A percentile compares a stretch with the other conserved stretches of the same genome.
Evolutionary conservation across 208 protist species (phyloP).

Genomic region (Trichomonas tenax): DNA sequence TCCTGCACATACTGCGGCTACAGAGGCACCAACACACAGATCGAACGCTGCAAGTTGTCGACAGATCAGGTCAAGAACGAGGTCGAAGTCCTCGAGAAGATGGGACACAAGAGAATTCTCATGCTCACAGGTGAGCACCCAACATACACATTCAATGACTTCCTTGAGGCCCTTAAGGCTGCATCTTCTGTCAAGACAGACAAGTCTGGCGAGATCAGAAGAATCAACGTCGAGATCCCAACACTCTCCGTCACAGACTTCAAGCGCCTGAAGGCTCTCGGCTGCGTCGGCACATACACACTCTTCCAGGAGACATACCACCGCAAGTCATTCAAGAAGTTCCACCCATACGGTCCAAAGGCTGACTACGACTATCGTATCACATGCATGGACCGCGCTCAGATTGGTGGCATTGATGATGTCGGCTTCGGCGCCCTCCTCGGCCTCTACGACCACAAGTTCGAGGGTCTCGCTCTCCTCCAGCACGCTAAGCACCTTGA

Average conservation of each 20-base stretch:
- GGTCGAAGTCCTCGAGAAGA: slow-evolving; percentile 33
- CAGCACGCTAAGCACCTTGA: slow-evolving; percentile 44
- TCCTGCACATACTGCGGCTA: slow-evolving; percentile 45
- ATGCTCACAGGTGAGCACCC: slow-evolving; percentile 43
- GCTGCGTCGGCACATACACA: slow-evolving; percentile 42
- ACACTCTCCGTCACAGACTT: slow-evolving; percentile 40
- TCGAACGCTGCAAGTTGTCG: slow-evolving; percentile 28
- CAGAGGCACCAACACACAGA: slow-evolving; percentile 34
- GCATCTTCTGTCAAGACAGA: slow-evolving; percentile 28
- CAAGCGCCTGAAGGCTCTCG: slow-evolving; percentile 36
- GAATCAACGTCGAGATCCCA: slow-evolving; percentile 50
- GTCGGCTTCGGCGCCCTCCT: slow-evolving; percentile 44
- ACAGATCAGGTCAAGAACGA: slow-evolving; percentile 38
- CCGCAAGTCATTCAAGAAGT: slow-evolving; percentile 37
- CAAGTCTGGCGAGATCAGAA: slow-evolving; percentile 34
- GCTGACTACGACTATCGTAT: slow-evolving; percentile 40
- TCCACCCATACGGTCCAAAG: slow-evolving; percentile 45
- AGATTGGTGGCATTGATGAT: slow-evolving; percentile 43
- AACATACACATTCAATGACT: slow-evolving; percentile 45
- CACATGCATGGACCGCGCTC: slow-evolving; percentile 39
- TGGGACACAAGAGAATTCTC: slow-evolving; percentile 39
- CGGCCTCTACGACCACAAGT: slow-evolving; percentile 44
- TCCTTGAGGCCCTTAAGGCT: slow-evolving; percentile 32
- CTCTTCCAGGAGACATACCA: slow-evolving; percentile 50
- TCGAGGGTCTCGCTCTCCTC: slow-evolving; percentile 41